phyloP scores from a whole-genome alignment of 208 protist species.

The Trypanosoma avium region DNA sequence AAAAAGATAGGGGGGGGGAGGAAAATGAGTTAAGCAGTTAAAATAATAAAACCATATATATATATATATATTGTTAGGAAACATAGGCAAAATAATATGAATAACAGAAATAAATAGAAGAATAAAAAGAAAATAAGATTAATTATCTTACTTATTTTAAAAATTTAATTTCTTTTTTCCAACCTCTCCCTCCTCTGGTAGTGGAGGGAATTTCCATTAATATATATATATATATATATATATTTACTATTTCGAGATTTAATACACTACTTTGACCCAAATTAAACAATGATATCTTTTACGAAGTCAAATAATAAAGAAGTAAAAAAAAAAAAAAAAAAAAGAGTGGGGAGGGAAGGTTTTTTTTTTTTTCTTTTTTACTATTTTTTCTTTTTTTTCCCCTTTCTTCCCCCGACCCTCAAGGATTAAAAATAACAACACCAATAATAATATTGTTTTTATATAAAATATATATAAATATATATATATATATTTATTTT shows the following conservation, averaged over 20 bases:
- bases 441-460: neutral
- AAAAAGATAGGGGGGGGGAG: too few relatives aligned
- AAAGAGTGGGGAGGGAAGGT: neutral
- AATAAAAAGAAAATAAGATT: conserved; percentile 20
- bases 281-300: too few relatives aligned
- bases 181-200: neutral
- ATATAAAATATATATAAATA: too few relatives aligned
- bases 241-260: neutral
- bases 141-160: neutral
- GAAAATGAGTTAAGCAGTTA: neutral
- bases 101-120: neutral
- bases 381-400: neutral
- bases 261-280: too few relatives aligned
- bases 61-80: too few relatives aligned
- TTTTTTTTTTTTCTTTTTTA: conserved; percentile 3
- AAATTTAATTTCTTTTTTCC: conserved; percentile 10
- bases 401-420: neutral
- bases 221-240: neutral
- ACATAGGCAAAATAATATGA: neutral
- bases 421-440: neutral
- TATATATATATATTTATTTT: neutral
- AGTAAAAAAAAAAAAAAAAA: conserved; percentile 15
- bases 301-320: neutral
- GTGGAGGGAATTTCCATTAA: neutral
- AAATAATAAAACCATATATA: conserved; percentile 4